Base-by-base conservation (phyloP, 2,329 filamentous ascomycete genomes). In the Xylaria sp. region DNA sequence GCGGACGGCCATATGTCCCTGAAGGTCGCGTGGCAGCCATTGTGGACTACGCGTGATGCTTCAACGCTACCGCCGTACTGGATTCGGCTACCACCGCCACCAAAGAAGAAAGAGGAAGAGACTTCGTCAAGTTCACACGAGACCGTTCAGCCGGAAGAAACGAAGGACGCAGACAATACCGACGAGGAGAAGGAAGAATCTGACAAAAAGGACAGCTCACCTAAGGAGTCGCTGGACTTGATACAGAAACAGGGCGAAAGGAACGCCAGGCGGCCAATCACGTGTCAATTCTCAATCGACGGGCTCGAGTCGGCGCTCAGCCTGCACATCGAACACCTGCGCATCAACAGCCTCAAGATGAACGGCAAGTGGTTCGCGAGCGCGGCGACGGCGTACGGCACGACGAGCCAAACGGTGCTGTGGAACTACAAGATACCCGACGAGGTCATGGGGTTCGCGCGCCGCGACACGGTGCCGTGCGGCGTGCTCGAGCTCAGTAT, bases 381-480 rank as follows among this genome's bases (percentile, higher is more conserved):
- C 67, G 84, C 83, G 1, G 83, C 83, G 0, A 90, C 88, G 0
- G 88, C 88, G 0, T 85, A 86, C 67, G 85, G 85, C 23, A 87
- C 85, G 1, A 82, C 84, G 0, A 85, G 82, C 59, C 83, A 86
- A 71, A 89, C 87, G 0, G 82, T 89, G 10, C 80, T 90, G 2
- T 90, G 88, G 88, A 87, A 86, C 75, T 89, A 88, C 79, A 83
- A 84, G 65, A 88, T 89, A 56, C 86, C 88, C 0, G 81, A 85
- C 23, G 82, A 83, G 2, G 78, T 89, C 4, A 73, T 89, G 1
- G 70, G 79, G 0, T 87, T 90, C 67, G 78, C 86, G 2, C 81
- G 84, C 9, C 83, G 82, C 36, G 84, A 85, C 20, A 85, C 85
- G 0, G 83, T 90, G 0, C 88, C 88, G 0, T 89, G 88, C 73